phyloP scores from a whole-genome alignment of 1,284 basidiomycete genomes.

The Cystobasidium slooffiae region DNA sequence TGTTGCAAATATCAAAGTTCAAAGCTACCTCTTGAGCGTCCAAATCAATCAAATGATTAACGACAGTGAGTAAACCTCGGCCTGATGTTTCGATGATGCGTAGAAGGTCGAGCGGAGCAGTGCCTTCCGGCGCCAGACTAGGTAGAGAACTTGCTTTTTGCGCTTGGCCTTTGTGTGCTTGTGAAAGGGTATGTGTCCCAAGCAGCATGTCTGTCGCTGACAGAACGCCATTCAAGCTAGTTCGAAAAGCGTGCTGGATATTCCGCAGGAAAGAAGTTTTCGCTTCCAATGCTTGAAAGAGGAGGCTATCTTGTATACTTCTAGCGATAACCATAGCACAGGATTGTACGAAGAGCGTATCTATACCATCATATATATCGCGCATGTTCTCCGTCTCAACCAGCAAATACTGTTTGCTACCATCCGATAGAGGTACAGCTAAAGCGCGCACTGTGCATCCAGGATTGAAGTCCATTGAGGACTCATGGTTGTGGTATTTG shows the following conservation, averaged over 20 bases:
- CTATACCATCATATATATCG: conserved; percentile 16
- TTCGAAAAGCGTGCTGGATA: conserved; percentile 32
- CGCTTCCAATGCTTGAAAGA: conserved; percentile 5
- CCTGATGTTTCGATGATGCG: conserved; percentile 29
- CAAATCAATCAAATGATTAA: conserved; percentile 29
- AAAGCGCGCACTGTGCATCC: conserved; percentile 21
- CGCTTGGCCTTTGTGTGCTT: background rate
- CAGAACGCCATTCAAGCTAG: conserved; percentile 32
- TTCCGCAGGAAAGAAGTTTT: conserved; percentile 29
- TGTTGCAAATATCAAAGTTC: background rate
- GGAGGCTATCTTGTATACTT: conserved; percentile 6
- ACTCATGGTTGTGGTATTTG: conserved; percentile 20
- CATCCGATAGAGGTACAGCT: background rate
- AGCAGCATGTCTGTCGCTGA: conserved; percentile 35
- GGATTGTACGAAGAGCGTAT: conserved; percentile 29
- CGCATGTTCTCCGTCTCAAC: conserved; percentile 2
- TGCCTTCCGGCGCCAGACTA: background rate
- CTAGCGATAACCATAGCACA: conserved; percentile 16
- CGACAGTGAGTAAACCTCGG: conserved; percentile 21
- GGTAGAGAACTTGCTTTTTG: background rate
- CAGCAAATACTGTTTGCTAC: conserved; percentile 13
- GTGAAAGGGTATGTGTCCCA: background rate
- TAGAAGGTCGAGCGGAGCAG: conserved; percentile 4
- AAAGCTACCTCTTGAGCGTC: conserved; percentile 2
- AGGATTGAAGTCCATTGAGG: background rate